These are phyloP conservation scores for Acer negundo DNA, from an alignment of 345 rosid genomes.

Conservation along the genomic window DNA sequence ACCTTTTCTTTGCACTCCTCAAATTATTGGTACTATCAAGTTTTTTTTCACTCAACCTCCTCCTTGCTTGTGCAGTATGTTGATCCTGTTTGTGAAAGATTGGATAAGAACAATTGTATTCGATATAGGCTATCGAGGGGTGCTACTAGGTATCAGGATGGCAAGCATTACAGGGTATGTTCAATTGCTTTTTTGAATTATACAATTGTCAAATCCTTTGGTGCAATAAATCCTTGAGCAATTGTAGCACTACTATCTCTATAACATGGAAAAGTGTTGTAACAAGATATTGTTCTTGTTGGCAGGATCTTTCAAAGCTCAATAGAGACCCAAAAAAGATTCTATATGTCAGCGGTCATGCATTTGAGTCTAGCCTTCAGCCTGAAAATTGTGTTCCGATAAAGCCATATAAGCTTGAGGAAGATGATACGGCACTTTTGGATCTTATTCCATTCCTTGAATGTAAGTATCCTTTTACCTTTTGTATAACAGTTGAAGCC, in stretches of 20 bases:
- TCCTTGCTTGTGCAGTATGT: slow-evolving; percentile 62
- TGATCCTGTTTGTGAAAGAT: slow-evolving; percentile 77
- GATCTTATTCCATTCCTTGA: slow-evolving; percentile 98
- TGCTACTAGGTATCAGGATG: slow-evolving; percentile 83
- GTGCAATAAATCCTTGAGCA: background rate
- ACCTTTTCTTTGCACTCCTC: background rate
- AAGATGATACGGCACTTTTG: slow-evolving; percentile 81
- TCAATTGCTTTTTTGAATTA: slow-evolving; percentile 10
- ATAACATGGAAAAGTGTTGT: slow-evolving; percentile 13
- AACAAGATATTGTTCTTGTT: slow-evolving; percentile 14
- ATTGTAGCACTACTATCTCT: background rate
- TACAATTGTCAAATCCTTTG: background rate
- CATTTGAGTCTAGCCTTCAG: slow-evolving; percentile 81
- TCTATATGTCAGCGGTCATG: slow-evolving; percentile 81
- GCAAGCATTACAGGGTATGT: slow-evolving; percentile 87
- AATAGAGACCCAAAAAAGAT: slow-evolving; percentile 85
- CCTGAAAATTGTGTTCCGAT: slow-evolving; percentile 85
- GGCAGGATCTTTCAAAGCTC: slow-evolving; percentile 97
- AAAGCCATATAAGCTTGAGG: slow-evolving; percentile 77
- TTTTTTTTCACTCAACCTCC: slow-evolving; percentile 16
- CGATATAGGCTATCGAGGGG: slow-evolving; percentile 75
- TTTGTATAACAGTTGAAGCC: background rate
- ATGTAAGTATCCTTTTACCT: slow-evolving; percentile 48
- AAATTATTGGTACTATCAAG: slow-evolving; percentile 7
- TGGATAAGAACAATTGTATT: slow-evolving; percentile 71